Evolutionary conservation across 192 early-diverging fungal genomes (phyloP), one percentile per base, ranked within the genome.

Genomic region (Chytriomyces confervae): DNA sequence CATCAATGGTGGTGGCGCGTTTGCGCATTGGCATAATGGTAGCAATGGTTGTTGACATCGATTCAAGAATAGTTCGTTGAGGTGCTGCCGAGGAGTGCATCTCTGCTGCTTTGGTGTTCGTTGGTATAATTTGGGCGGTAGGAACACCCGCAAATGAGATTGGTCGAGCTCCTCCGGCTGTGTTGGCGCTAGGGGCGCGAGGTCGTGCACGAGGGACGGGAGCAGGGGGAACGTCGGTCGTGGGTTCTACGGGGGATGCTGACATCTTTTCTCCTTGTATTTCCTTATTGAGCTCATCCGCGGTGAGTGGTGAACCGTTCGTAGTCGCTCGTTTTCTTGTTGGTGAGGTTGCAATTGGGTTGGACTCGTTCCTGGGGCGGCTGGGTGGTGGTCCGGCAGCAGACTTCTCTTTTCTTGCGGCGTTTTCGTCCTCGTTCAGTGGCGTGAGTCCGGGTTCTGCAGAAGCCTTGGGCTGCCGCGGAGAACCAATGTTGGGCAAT

Each of bases 141-240:
- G 80, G 80, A 18, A 83, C 81, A 13, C 84, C 84, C 7, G 82
- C 84, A 76, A 84, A 86, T 13, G 84, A 86, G 7, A 75, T 63
- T 6, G 84, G 84, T 13, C 84, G 79, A 5, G 70, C 69, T 9
- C 44, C 49, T 13, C 53, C 51, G 9, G 81, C 75, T 18, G 78
- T 71, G 36, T 81, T 57, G 7, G 63, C 60, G 8, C 27, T 18
- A 16, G 69, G 73, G 0, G 77, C 69, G 5, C 79, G 76, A 45
- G 71, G 61, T n/a, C 73, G 72, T 69, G 46, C 24, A n/a, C 63
- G 76, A 13, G 70, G 16, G 46, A 74, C 77, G 7, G 81, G 70
- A 7, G 24, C 72, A 6, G 60, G 65, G 44, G 36, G n/a, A 7
- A 61, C 63, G 20, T 48, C 47, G 3, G 8, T 18, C 24, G 36